These are phyloP conservation scores for Candida buenavistaensis DNA, from an alignment of 1,139 yeast species.

Conservation along the genomic window DNA sequence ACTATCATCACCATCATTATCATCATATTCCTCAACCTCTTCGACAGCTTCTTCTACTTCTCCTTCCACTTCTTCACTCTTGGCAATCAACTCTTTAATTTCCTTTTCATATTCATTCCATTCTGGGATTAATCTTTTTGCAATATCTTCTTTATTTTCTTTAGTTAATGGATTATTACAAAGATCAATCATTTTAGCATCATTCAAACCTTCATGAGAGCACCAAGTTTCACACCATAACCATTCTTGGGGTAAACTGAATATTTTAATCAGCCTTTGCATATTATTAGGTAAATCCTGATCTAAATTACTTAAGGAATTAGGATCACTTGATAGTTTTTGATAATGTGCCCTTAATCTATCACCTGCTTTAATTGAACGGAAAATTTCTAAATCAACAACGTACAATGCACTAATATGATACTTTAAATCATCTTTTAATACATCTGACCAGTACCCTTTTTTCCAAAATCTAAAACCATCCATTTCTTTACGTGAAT, in stretches of 20 bases:
- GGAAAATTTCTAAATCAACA: constrained; percentile 68
- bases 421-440: constrained; percentile 61
- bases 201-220: constrained; percentile 54
- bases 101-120: constrained; percentile 68
- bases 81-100: constrained; percentile 22
- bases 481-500: constrained; percentile 75
- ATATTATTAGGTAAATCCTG: constrained; percentile 90
- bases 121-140: constrained; percentile 73
- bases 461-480: constrained; percentile 91
- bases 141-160: constrained; percentile 73
- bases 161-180: constrained; percentile 82
- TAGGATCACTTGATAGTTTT: constrained; percentile 72
- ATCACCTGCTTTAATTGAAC: constrained; percentile 75
- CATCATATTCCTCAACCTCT: constrained; percentile 1
- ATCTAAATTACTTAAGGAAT: constrained; percentile 78
- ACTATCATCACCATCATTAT: constrained; percentile 2
- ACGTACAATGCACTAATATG: constrained; percentile 87
- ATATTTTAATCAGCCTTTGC: constrained; percentile 66
- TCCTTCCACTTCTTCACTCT: constrained; percentile 1
- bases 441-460: constrained; percentile 80
- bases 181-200: constrained; percentile 77
- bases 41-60: constrained; percentile 5
- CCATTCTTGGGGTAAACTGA: constrained; percentile 80
- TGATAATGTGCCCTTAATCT: constrained; percentile 84
- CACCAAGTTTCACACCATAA: constrained; percentile 97